Evolutionary conservation across 768 basidiomycete genomes (phyloP), one percentile per base, ranked within the genome.

Genomic region (Termitomyces titanicus): DNA sequence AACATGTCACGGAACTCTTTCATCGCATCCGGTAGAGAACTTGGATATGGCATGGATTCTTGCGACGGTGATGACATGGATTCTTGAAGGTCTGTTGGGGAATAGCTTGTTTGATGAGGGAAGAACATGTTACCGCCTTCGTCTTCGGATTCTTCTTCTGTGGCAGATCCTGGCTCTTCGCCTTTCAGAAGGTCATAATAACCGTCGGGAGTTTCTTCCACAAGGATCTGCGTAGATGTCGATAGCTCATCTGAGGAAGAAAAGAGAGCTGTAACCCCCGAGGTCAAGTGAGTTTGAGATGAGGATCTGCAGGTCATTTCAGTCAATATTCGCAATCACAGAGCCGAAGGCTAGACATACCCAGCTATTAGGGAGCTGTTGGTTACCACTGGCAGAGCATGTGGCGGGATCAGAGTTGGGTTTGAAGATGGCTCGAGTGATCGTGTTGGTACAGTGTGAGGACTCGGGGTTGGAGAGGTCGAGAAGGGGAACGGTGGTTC

Each of bases 1-100:
- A 81, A 77, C 75, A 81, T 79, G 7, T 69, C 68, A 37, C 61
- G 69, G 57, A 81, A 79, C 20, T 76, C 71, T 60, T 72, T 70
- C 15, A 79, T 69, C 29, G 59, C 73, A 42, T 59, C 61, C 13
- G 77, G 76, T 38, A 75, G 61, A 29, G 75, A 73, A 35, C 57
- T 65, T 44, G 60, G 54, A 44, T 38, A 52, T 18, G 29, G 55
- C 13, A 25, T 49, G 8, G 45, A 53, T 39, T 56, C 51, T 33
- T 54, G 46, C 12, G 46, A 53, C 7, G 52, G 35, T 18, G 57
- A 27, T 25, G 35, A 39, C 15, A 18, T 9, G 29, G 18, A 46
- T 25, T 47, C 54, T 40, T 56, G 54, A 13, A 34, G 22, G 31
- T 18, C 17, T 13, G 47, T 34, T 33, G 18, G 47, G 40, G 25